Evolutionary conservation across 768 basidiomycete species (phyloP), one percentile per base, ranked within the genome.

Genomic region (Porpolomopsis calyptriformis): DNA sequence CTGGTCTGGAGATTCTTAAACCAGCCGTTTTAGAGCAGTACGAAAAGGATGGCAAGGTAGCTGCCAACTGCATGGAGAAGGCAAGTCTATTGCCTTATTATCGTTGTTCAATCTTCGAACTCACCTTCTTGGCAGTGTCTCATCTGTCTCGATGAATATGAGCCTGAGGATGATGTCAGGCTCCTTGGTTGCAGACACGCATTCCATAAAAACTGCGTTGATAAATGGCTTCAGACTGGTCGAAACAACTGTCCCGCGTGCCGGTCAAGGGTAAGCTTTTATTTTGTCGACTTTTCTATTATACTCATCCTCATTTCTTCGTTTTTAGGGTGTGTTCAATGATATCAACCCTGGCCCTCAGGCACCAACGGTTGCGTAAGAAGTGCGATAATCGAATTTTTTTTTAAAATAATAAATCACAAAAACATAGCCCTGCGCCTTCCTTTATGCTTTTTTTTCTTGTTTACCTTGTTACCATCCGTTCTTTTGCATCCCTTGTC

Each of bases 171-270:
- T 37, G 80, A 90, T 22, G 64, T 93, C 40, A 79, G 93, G 20
- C 64, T 96, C 26, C 72, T 97, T 67, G 65, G 65, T 4, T 96
- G 93, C 63, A 74, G 77, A 52, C 92, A 97, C 64, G 81, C 77
- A n/a, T 97, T 92, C 73, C 92, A 97, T 58, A 80, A 80, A 56
- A 65, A 60, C 18, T 96, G 92, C 53, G 88, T 96, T 4, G 92
- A 96, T 57, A 79, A 72, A 49, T 94, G 92, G 89, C 68, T 94
- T 26, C 74, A 81, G 59, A 78, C 74, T 4, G 90, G 91, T 2
- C 73, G 80, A 47, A 96, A 96, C 56, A 89, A 88, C 48, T 96
- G 92, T 60, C 92, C 92, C 26, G 88, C 88, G 5, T 96, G 92
- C 65, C 81, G 92, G 41, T 72, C 79, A 26, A 82, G 74, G 70